phyloP scores from a whole-genome alignment of 345 rosid species.

The Bruguiera sexangula region DNA sequence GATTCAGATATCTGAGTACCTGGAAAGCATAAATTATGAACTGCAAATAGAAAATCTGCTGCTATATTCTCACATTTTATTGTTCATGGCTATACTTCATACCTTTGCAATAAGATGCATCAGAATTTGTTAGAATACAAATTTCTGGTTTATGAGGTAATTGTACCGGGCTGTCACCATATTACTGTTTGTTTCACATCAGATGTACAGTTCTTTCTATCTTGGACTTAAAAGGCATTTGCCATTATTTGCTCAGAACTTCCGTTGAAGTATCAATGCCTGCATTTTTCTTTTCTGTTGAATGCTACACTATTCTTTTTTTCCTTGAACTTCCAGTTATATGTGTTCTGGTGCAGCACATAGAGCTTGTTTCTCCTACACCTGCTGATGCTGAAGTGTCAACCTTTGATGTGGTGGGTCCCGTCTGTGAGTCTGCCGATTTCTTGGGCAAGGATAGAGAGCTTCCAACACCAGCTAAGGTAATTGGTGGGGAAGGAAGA shows the following conservation, averaged over 20 bases:
- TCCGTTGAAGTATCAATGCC: neutral
- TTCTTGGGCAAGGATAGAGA: conserved; percentile 94
- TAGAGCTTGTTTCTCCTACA: conserved; percentile 86
- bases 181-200: neutral
- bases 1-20: neutral
- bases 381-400: conserved; percentile 54
- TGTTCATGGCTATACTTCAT: neutral
- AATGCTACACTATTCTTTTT: neutral
- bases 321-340: neutral
- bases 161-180: neutral
- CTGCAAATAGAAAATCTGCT: neutral
- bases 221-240: neutral
- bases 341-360: conserved; percentile 56
- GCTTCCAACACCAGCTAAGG: conserved; percentile 88
- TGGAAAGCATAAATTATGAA: neutral
- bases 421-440: conserved; percentile 99
- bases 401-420: conserved; percentile 92
- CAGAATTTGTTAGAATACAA: neutral
- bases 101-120: neutral
- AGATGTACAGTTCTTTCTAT: neutral
- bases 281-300: neutral
- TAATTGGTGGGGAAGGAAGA: conserved; percentile 14
- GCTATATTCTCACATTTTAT: neutral
- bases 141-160: neutral
- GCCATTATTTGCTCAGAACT: neutral